Conservation (phyloP, 192 early-diverging fungal genomes). For the Diversispora epigaea region DNA sequence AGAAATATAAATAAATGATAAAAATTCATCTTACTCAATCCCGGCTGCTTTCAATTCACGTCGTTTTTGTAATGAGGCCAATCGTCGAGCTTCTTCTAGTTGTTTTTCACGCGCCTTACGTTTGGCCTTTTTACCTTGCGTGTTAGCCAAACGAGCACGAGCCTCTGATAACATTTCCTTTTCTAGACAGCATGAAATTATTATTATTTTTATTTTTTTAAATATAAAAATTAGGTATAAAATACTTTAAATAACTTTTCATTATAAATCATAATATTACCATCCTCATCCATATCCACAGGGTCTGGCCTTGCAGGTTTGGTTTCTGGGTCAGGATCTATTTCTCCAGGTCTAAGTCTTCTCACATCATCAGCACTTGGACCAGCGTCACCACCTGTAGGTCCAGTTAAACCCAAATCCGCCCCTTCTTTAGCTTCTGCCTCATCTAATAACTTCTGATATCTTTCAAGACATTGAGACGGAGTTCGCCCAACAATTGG, state of each 20-base stretch:
- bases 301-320: constrained; percentile 98
- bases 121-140: constrained; percentile 99
- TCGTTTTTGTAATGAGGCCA: constrained; percentile 88
- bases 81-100: constrained; percentile 90
- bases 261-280: constrained; percentile 23
- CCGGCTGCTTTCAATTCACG: constrained; percentile 97
- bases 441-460: constrained; percentile 93
- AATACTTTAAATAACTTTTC: not conserved
- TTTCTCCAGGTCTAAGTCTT: constrained; percentile 88
- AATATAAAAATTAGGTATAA: not conserved
- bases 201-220: constrained; percentile 11
- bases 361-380: constrained; percentile 85
- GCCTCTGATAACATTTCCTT: constrained; percentile 99
- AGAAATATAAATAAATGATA: not conserved
- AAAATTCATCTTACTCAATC: constrained; percentile 60
- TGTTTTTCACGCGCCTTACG: constrained; percentile 98
- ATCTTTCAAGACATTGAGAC: constrained; percentile 94
- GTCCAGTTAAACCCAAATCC: constrained; percentile 62
- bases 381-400: constrained; percentile 64
- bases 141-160: constrained; percentile 96
- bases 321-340: constrained; percentile 95
- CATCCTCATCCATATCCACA: constrained; percentile 98
- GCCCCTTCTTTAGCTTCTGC: constrained; percentile 83
- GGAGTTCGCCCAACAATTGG: constrained; percentile 97
- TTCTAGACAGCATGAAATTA: constrained; percentile 49